phyloP scores from a whole-genome alignment of 129 eudicot genomes.

The Kitagawia praeruptora region DNA sequence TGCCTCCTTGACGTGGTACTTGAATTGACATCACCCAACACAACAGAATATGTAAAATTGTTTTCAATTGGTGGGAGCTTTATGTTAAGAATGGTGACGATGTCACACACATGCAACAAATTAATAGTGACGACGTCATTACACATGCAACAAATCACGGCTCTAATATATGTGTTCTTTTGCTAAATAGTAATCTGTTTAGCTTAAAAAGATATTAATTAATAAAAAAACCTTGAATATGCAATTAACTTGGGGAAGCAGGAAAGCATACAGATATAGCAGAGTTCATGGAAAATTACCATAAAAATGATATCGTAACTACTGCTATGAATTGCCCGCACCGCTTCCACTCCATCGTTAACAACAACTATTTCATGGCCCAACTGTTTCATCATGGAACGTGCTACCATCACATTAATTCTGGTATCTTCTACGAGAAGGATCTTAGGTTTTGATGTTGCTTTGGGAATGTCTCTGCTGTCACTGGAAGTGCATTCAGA shows the following conservation, averaged over 20 bases:
- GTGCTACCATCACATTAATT: slow-evolving; percentile 76
- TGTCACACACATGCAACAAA: background rate
- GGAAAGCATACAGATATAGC: background rate
- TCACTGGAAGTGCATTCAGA: slow-evolving; percentile 40
- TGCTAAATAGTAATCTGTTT: background rate
- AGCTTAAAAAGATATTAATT: background rate
- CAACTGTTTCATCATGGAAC: slow-evolving; percentile 79
- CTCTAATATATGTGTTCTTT: too few relatives aligned
- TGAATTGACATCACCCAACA: too few relatives aligned
- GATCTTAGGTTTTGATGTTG: slow-evolving; percentile 47
- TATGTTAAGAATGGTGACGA: background rate
- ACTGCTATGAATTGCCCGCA: slow-evolving; percentile 61
- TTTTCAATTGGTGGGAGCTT: background rate
- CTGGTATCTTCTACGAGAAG: slow-evolving; percentile 93
- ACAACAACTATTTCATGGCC: slow-evolving; percentile 82
- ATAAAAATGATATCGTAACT: slow-evolving; percentile 65
- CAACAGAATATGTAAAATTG: background rate
- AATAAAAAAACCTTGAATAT: background rate
- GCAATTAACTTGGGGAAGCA: background rate
- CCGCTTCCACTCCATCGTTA: slow-evolving; percentile 85
- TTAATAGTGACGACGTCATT: background rate
- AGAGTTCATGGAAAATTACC: slow-evolving; percentile 32
- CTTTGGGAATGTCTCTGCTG: slow-evolving; percentile 20
- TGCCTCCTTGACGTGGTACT: too few relatives aligned
- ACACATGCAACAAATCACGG: background rate